Evolutionary conservation across 345 rosid species (phyloP), one percentile per base, ranked within the genome.

Genomic region (Fremontodendron californicum): DNA sequence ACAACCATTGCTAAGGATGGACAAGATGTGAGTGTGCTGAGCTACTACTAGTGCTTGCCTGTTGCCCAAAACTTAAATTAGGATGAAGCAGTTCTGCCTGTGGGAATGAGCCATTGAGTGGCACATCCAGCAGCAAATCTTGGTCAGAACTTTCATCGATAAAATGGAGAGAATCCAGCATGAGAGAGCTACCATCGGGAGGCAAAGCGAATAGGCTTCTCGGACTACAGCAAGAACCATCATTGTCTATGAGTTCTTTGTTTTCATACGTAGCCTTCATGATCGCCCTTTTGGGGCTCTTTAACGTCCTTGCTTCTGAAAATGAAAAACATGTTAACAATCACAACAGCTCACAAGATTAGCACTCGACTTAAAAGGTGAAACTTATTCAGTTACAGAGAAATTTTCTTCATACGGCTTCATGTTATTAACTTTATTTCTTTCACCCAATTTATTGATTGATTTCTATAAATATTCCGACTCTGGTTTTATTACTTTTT

Each of bases 41-140:
- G 84, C 91, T 89, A 83, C 95, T 88, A 69, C 90, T 80, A 78
- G 87, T 81, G 85, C 91, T 88, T 42, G 93, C 91, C 78, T 88
- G 93, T 39, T 81, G 88, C 48, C 86, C 87, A 68, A 74, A 83
- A 82, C 81, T 81, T 61, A 77, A 37, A 80, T 76, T 33, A 37
- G 93, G 90, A 72, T 57, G 85, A 80, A 96, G 98, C 70, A 96
- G 93, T 83, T 96, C 99, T 39, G 98, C 98, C 81, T 92, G 94
- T 43, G 97, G 90, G 78, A 93, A 96, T 35, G 92, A 96, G 80
- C 93, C 82, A 15, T 90, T 90, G 79, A 88, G 89, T 42, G 99
- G 97, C 80, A 96, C 89, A 29, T 93, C 91, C 65, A 96, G 78
- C 77, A 95, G 94, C 81, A 96, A 86, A 75, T 92, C 97, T 76